Evolutionary conservation across 768 basidiomycete species (phyloP), one percentile per base, ranked within the genome.

Genomic region (Tubosaeta sp.): DNA sequence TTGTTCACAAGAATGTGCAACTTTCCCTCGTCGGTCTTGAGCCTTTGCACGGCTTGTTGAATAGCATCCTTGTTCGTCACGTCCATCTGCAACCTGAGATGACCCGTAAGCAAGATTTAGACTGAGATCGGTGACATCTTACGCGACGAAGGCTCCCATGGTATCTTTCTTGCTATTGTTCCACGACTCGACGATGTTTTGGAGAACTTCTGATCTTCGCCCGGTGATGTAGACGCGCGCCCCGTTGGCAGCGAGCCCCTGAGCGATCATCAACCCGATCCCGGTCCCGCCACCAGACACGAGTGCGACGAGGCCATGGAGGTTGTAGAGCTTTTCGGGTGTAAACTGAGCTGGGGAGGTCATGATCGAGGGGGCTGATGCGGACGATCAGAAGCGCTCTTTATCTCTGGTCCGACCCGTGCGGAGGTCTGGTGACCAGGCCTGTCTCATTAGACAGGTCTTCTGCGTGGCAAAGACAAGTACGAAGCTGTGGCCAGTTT

Each of bases 1-100:
- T 91, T 91, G 73, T 92, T 92, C 31, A 91, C 81, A 4, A 92
- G 78, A 46, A 90, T 79, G 59, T 92, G 87, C 36, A 92, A 62
- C 56, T 76, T 86, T 25, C 87, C 86, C 43, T 90, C 84, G 18
- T 62, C 57, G 7, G 38, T 39, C 25, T 19, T 47, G 39, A 69
- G 45, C 45, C 22, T 57, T 34, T 78, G 73, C 54, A 84, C 82
- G 4, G 72, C 82, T 11, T 65, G 69, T 44, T 70, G 54, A 47
- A 92, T 92, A 51, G 85, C 86, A 40, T 76, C 73, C 59, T 85
- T 85, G 61, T 76, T 71, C 2, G 88, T 88, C 21, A 81, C 81
- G 59, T 92, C 89, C 78, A 91, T 82, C 56, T 73, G 71, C 32
- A 89, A 50, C 21, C 87, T 86, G 35, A 29, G 19, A 56, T 43